Base-by-base conservation (phyloP, 116 monocot species). In the Trichopus zeylanicus region DNA sequence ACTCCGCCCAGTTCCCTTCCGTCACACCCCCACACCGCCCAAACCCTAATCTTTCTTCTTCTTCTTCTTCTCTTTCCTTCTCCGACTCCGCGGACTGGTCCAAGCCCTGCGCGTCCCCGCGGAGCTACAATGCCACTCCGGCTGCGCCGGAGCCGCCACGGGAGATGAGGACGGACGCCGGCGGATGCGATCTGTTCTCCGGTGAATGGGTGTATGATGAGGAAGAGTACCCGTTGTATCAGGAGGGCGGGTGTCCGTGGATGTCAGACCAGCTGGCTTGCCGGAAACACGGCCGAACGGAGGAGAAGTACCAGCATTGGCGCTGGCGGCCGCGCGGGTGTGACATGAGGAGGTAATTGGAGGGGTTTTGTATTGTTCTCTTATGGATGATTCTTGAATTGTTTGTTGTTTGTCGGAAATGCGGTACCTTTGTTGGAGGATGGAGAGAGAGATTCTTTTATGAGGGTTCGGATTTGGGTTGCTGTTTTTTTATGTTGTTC, bases 181-280 rank as follows among this genome's bases (percentile, higher is more conserved):
- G 59, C 15, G 42, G 53, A 4, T 91, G 86, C 54, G 80, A 91
- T 68, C 11, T 80, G 33, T 86, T 80, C 57, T 67, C 72, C 1
- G 91, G 91, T 35, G 83, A 51, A 49, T 91, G 91, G 91, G 72
- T 91, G 15, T 75, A 76, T 33, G 91, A 91, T 64, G 69, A 75
- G 21, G 42, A 28, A 4, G 53, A 79, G 10, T 63, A 77, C 28
- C 91, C 91, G 0, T 21, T 91, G 68, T 86, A 86, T 33, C 51
- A 75, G 5, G 91, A 91, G 54, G 68, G 46, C 3, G 64, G 48
- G n/a, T 91, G 91, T 53, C 80, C 86, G 13, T 91, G 80, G 55
- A 86, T 91, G 91, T 86, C 91, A 2, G 91, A 86, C 49, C 91
- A 91, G 67, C 51, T 91, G 51, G 83, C 91, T 15, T 91, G 91